Evolutionary conservation across 73 alveolate genomes (phyloP).

Genomic region (Paramecium pentaurelia): DNA sequence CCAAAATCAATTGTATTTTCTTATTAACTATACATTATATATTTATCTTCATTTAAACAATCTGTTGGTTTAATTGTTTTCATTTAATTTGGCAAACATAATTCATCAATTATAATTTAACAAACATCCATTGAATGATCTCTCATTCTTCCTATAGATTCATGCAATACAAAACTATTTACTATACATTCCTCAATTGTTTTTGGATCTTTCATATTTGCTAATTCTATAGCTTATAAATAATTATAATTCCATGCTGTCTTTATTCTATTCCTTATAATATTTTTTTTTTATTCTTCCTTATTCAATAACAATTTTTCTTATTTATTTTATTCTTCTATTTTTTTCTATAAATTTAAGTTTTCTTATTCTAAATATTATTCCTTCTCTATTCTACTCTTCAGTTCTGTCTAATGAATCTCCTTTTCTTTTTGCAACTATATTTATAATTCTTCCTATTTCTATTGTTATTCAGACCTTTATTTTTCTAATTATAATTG

Average conservation of each 20-base stretch:
- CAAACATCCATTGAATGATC: background rate
- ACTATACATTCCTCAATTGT: background rate
- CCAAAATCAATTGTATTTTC: background rate
- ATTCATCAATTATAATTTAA: constrained; percentile 2
- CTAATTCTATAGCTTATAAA: background rate
- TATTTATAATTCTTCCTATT: background rate
- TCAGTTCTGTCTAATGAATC: background rate
- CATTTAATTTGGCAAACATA: constrained; percentile 10
- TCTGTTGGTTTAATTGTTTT: constrained; percentile 14
- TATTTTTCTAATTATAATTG: background rate
- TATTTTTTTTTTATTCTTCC: background rate
- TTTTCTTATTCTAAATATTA: background rate
- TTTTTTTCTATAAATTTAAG: background rate
- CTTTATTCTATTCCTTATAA: background rate
- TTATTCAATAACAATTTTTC: background rate
- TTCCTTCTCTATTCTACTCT: background rate
- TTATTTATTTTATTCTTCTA: background rate
- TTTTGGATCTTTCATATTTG: constrained; percentile 1
- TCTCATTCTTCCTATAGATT: background rate
- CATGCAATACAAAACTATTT: constrained; percentile 11
- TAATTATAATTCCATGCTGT: background rate
- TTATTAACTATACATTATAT: background rate
- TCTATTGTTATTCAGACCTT: background rate
- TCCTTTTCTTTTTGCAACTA: background rate
- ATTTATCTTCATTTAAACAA: background rate